Evolutionary conservation across 305 asterid species (phyloP), one percentile per base, ranked within the genome.

Genomic region (Coffea humblotiana): DNA sequence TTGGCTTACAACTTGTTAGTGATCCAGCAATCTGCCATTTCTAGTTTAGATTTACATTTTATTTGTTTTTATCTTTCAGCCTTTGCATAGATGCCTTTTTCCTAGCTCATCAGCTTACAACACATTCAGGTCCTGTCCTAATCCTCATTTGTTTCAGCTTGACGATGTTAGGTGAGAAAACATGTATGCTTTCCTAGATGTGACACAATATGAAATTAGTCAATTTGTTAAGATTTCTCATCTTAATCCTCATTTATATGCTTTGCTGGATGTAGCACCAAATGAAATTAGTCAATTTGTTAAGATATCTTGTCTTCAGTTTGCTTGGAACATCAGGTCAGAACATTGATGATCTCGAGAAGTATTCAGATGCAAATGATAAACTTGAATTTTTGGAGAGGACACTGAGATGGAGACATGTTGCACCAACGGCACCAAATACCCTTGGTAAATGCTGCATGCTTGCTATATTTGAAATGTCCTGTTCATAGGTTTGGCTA

Each of bases 351-450:
- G 97, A 96, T 85, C 97, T 92, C 83, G 91, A 87, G 86, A 92
- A 88, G 84, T 93, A 96, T 88, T 89, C 97, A 69, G 91, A 92
- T 74, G 98, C 94, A 35, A 77, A 86, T 72, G 86, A 82, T 83
- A 91, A 84, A 81, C 84, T 91, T 77, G 97, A 84, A 75, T 94
- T 92, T 79, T 74, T 96, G 91, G 99, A 93, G 86, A 90, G 98
- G 91, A 94, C 95, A 74, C 79, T 96, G 90, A 89, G 91, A 89
- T 96, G 99, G 98, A 90, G 99, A 83, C 99, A 94, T 88, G 76
- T 96, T 56, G 98, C 98, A 83, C 99, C 99, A 77, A 91, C 99
- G 15, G 93, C 98, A 72, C 98, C 98, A 67, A 96, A 92, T 80
- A 96, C 99, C 79, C 94, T 96, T 83, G 98, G 99, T 94, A 80